Evolutionary conservation across 2,329 filamentous ascomycete species (phyloP), one percentile per base, ranked within the genome.

Genomic region (Sordariomycetes sp.): DNA sequence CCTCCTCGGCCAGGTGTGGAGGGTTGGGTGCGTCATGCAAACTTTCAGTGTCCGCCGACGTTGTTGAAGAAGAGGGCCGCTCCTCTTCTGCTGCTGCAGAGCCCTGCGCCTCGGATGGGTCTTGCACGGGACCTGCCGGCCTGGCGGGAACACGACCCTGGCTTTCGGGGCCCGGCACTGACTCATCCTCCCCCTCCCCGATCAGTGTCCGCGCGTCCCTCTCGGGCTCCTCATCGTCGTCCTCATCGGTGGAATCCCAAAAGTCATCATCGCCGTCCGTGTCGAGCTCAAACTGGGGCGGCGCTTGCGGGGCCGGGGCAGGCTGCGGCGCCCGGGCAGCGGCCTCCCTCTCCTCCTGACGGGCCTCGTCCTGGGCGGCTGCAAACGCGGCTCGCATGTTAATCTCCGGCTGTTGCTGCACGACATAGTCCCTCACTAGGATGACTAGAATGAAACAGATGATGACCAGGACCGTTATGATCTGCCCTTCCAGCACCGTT

Each of bases 391-490:
- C 86, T 0, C 85, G 87, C 76, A 94, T 86, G 65, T 96, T 95
- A 64, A 94, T 87, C 62, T 92, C 87, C 5, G 93, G 94, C 68
- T 99, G 94, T 69, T 99, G 94, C 69, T 99, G 94, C 11, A 99
- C 91, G 55, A 99, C 94, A 81, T 96, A 99, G 73, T 99, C 94
- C 53, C 95, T 79, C 53, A 99, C 97, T 3, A 99, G 74, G 64
- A 99, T 99, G 50, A 99, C 86, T n/a, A 99, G 76, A 60, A 99
- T 97, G 71, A 97, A 99, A 59, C 88, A 91, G 52, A 96, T 81
- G 8, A 99, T 93, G 55, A 97, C 90, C 12, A 95, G 75, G 6
- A 97, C 75, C 0, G 93, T 99, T 64, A 99, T 96, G 54, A 97
- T 82, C 68, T 96, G 92, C 3, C 94, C 94, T 73, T 99, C 94